Evolutionary conservation across 495 filamentous ascomycete species (phyloP).

Genomic region (Halenospora varia): DNA sequence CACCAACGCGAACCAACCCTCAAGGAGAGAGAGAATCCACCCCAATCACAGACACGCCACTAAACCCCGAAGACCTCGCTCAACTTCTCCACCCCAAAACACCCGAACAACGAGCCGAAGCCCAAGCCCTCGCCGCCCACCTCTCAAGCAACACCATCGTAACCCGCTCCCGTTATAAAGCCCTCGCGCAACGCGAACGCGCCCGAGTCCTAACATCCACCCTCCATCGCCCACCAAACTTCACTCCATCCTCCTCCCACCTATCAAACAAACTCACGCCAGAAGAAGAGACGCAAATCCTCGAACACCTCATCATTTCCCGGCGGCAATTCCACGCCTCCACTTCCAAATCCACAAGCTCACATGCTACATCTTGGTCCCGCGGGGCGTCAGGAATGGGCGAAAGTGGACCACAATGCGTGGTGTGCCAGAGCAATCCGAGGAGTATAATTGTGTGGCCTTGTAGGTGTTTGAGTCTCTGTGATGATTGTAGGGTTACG

Average conservation of each 20-base stretch:
- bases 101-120: slow-evolving; percentile 73
- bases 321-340: slow-evolving; percentile 36
- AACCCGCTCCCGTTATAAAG: slow-evolving; percentile 74
- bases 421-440: slow-evolving; percentile 85
- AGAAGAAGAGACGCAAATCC: slow-evolving; percentile 72
- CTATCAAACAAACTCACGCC: slow-evolving; percentile 41
- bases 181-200: slow-evolving; percentile 59
- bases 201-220: slow-evolving; percentile 59
- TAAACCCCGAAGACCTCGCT: slow-evolving; percentile 68
- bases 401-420: slow-evolving; percentile 76
- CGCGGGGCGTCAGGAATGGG: slow-evolving; percentile 68
- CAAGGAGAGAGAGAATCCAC: slow-evolving; percentile 48
- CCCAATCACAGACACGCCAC: slow-evolving; percentile 54
- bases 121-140: slow-evolving; percentile 76
- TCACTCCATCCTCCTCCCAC: slow-evolving; percentile 12
- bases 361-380: slow-evolving; percentile 47
- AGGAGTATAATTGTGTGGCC: slow-evolving; percentile 94
- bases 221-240: slow-evolving; percentile 28
- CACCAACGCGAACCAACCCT: slow-evolving; percentile 60
- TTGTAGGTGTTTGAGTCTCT: slow-evolving; percentile 88
- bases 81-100: slow-evolving; percentile 79
- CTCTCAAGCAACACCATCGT: slow-evolving; percentile 64
- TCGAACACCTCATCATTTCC: slow-evolving; percentile 78
- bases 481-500: slow-evolving; percentile 90
- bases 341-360: slow-evolving; percentile 1